A percentile compares a stretch with the other conserved stretches of the same genome.
These are phyloP conservation scores for Aspergillus egyptiacus DNA, from an alignment of 495 filamentous ascomycete species.

Conservation along the genomic window DNA sequence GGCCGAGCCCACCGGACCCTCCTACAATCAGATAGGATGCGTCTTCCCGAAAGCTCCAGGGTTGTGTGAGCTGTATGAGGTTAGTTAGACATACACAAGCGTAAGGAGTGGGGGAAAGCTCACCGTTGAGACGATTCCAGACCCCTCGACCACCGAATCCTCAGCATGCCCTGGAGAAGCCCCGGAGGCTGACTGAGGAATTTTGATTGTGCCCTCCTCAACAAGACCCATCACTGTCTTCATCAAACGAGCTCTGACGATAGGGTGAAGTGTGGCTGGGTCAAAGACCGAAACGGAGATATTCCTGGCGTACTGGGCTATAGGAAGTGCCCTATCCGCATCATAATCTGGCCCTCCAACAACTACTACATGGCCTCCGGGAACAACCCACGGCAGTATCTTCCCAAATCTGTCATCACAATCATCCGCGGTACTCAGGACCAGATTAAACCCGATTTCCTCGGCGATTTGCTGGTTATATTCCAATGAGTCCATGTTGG, in stretches of 20 bases:
- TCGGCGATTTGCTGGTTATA: background rate
- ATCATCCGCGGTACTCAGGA: background rate
- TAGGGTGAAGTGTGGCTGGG: background rate
- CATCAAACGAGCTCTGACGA: background rate
- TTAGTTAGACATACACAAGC: background rate
- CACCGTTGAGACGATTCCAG: background rate
- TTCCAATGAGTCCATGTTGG: background rate
- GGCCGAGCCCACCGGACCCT: constrained; percentile 30
- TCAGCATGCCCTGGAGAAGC: background rate
- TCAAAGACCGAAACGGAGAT: background rate
- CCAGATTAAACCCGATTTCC: background rate
- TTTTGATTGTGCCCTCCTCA: background rate
- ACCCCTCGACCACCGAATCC: background rate
- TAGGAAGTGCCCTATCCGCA: background rate
- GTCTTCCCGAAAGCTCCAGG: constrained; percentile 7
- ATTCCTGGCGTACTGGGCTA: background rate
- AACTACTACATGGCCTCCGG: background rate
- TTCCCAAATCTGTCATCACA: background rate
- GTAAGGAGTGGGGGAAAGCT: background rate
- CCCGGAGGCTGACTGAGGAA: background rate
- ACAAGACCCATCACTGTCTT: background rate
- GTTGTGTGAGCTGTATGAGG: background rate
- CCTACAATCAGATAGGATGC: constrained; percentile 33
- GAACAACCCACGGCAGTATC: background rate
- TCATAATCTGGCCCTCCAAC: background rate